Conservation (phyloP, 441 rosid species). For the Breynia disticha region DNA sequence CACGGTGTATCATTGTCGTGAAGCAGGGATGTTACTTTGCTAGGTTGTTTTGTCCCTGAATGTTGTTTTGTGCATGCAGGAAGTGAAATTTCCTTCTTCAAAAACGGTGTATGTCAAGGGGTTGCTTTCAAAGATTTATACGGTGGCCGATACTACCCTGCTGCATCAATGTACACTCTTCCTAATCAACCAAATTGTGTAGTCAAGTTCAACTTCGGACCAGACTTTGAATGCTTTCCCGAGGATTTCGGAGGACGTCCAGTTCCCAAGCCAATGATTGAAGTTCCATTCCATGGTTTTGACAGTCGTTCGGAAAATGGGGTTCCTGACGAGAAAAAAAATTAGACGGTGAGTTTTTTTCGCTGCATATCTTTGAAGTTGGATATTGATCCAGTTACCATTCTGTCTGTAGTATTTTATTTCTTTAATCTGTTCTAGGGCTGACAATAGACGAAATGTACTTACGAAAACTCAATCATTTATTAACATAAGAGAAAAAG, state of each 20-base stretch:
- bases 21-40: neutral
- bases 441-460: too few species aligned
- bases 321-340: slow-evolving; percentile 46
- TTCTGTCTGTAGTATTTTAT: slow-evolving; percentile 20
- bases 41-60: neutral
- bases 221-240: slow-evolving; percentile 62
- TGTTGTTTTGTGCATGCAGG: slow-evolving; percentile 38
- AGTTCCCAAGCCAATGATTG: slow-evolving; percentile 62
- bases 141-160: slow-evolving; percentile 91
- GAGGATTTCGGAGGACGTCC: slow-evolving; percentile 68
- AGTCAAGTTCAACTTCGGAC: slow-evolving; percentile 93
- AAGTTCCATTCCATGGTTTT: slow-evolving; percentile 72
- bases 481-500: too few species aligned
- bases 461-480: too few species aligned
- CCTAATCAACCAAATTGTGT: slow-evolving; percentile 80
- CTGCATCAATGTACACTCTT: slow-evolving; percentile 98
- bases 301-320: slow-evolving; percentile 57
- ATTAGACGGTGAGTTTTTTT: slow-evolving; percentile 22
- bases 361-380: slow-evolving; percentile 10
- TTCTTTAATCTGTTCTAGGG: slow-evolving; percentile 6
- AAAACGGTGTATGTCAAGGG: slow-evolving; percentile 83
- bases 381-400: slow-evolving; percentile 22
- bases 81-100: slow-evolving; percentile 91
- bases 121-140: slow-evolving; percentile 74
- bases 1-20: too few species aligned